Conservation (phyloP, 2,329 filamentous ascomycete genomes). For the Gremmenia infestans region DNA sequence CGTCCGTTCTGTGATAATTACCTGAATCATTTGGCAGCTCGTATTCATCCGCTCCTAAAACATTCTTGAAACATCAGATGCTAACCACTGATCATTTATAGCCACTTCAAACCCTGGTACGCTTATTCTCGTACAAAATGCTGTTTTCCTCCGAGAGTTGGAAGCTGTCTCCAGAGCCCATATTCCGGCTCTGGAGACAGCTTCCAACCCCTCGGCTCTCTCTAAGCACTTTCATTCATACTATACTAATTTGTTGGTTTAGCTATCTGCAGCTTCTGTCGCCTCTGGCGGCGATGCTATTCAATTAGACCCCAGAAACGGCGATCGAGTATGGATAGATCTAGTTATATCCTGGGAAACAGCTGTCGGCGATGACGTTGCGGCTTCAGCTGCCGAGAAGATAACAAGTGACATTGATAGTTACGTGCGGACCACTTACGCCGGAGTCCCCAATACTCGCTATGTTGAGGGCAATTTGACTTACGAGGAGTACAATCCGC, state of each 20-base stretch:
- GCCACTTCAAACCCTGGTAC: neutral
- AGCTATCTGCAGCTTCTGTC: neutral
- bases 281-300: conserved; percentile 21
- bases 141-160: no score
- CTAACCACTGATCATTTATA: neutral
- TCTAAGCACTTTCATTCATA: no score
- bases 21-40: no score
- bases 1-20: no score
- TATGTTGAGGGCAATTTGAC: conserved; percentile 12
- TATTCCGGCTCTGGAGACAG: no score
- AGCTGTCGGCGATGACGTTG: conserved; percentile 16
- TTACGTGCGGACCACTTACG: conserved; percentile 12
- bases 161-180: no score
- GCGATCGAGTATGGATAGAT: conserved; percentile 29
- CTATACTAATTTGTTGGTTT: no score
- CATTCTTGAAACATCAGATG: no score
- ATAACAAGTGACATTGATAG: neutral
- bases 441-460: conserved; percentile 19
- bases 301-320: conserved; percentile 20
- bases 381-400: neutral
- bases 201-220: no score
- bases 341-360: conserved; percentile 29
- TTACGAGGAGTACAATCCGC: conserved; percentile 25
- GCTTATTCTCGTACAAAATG: no score
- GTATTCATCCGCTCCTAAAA: no score